Evolutionary conservation across 1,284 basidiomycete genomes (phyloP).

Genomic region (Trichosporon faecale): DNA sequence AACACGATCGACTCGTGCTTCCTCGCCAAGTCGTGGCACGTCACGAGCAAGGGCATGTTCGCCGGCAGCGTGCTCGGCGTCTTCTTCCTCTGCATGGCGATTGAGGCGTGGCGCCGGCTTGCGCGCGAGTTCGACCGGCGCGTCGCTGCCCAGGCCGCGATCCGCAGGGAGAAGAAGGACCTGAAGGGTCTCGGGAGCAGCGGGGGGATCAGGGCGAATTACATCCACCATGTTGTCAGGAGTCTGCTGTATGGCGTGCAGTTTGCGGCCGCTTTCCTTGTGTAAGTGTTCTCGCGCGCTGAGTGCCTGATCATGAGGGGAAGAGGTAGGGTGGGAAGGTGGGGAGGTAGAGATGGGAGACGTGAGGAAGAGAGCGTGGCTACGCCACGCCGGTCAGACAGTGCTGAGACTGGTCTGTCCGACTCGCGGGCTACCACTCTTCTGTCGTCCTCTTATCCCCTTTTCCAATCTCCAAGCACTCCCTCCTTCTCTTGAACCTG

Average conservation of each 20-base stretch:
- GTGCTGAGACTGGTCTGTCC: too few species aligned
- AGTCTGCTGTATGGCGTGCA: constrained; percentile 46
- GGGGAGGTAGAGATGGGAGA: background rate
- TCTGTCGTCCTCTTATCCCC: background rate
- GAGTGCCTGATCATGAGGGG: too few species aligned
- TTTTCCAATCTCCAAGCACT: too few species aligned
- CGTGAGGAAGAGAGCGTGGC: background rate
- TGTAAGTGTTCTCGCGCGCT: constrained; percentile 28
- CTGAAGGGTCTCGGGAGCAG: background rate
- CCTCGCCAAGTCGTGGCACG: constrained; percentile 50
- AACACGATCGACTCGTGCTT: constrained; percentile 52
- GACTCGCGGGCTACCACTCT: background rate
- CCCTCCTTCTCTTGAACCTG: too few species aligned
- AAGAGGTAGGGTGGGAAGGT: too few species aligned
- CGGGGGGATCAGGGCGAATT: constrained; percentile 21
- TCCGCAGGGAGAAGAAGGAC: background rate
- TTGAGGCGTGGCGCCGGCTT: constrained; percentile 49
- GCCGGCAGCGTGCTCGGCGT: constrained; percentile 52
- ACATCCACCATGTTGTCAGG: constrained; percentile 48
- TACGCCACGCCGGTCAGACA: too few species aligned
- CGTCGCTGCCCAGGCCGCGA: constrained; percentile 27
- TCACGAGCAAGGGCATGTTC: constrained; percentile 45
- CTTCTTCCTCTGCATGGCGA: constrained; percentile 50
- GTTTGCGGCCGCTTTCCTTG: constrained; percentile 50
- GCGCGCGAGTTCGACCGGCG: constrained; percentile 51